Evolutionary conservation across 176 grass and related monocot species (phyloP), one percentile per base, ranked within the genome.

Genomic region (Luzula sylvatica): DNA sequence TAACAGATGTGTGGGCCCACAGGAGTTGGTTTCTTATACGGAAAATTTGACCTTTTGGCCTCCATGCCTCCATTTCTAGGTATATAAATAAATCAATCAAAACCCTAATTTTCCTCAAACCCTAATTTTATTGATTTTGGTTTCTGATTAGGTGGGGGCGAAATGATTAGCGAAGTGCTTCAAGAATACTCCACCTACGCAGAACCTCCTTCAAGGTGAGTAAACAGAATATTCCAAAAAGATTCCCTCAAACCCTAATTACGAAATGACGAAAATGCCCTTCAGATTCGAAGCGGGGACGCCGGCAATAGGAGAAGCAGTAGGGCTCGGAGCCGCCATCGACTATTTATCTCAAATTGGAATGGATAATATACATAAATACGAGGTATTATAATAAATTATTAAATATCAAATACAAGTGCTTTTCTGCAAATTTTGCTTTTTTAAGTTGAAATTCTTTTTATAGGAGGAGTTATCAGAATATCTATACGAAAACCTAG

Each of bases 1-100:
- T 69, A 30, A 65, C 92, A 96, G 92, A 96, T 96, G 85, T 90
- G 92, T 79, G 92, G 92, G 53, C 92, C 85, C 78, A 96, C 92
- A 82, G 85, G 85, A 28, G 28, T 86, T 13, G 85, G 85, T 50
- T 90, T 96, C 46, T 66, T 96, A 49, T 77, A 89, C 74, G 78
- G 74, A 38, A 96, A 89, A 79, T 61, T 75, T 20, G 86, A 90
- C 40, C 61, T 82, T 35, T 79, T 86, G 57, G 75, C 70, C 4
- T 86, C 81, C 26, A 96, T 96, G 92, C 48, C 73, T 45, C 92
- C 92, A 21, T 96, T 89, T 71, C 79, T 96, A 79, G 92, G 92
- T 96, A 89, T 65, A 27, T 51, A 46, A 27, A 12, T 64, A 24
- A 11, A 35, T 35, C 30, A 35, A 35, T 35, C 30, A 35, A 35